Conservation (phyloP, 331 rosid species). For the Cucumis variabilis region DNA sequence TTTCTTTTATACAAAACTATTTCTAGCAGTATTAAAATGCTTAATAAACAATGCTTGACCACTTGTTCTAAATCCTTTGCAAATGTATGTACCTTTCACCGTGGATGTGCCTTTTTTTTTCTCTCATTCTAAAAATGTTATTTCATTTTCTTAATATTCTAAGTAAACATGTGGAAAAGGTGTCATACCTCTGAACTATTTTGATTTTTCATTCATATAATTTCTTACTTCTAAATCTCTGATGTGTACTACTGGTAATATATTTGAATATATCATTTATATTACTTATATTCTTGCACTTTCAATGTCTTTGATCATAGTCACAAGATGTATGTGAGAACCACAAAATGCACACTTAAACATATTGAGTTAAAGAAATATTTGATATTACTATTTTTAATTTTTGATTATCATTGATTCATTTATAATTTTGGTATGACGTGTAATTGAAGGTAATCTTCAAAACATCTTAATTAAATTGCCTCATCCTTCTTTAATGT, state of each 20-base stretch:
- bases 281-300: slow-evolving; percentile 1
- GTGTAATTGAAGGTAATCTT: slow-evolving; percentile 4
- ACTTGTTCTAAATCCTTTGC: neutral
- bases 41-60: neutral
- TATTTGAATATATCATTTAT: neutral
- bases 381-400: neutral
- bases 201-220: neutral
- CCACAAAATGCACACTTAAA: neutral
- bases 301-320: neutral
- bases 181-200: neutral
- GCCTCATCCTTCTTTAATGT: neutral
- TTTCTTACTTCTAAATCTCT: neutral
- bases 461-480: neutral
- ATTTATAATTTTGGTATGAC: neutral
- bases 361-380: neutral
- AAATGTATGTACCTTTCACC: neutral
- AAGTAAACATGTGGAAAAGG: neutral
- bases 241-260: neutral
- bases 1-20: neutral
- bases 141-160: too few species aligned
- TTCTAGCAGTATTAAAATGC: neutral
- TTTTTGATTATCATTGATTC: neutral
- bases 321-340: slow-evolving; percentile 13
- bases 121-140: too few species aligned
- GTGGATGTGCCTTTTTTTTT: too few species aligned